Conservation (phyloP, 108 stramenopile species). For the Epithemia pelagica region DNA sequence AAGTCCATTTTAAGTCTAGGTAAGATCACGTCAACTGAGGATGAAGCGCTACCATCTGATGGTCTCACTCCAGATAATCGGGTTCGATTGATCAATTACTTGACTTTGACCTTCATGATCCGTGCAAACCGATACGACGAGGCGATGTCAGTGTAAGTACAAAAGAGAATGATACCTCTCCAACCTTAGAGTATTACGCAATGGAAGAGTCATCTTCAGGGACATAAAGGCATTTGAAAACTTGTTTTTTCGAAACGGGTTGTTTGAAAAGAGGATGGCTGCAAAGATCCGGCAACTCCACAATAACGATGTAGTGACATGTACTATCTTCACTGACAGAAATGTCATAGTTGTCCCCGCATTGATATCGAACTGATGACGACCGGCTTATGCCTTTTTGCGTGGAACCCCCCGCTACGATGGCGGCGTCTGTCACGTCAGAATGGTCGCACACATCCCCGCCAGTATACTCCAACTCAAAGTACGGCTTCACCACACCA, state of each 20-base stretch:
- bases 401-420: constrained; percentile 63
- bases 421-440: constrained; percentile 72
- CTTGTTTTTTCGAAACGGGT: constrained; percentile 56
- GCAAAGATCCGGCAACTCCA: constrained; percentile 72
- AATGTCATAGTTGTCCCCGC: constrained; percentile 48
- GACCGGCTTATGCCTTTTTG: constrained; percentile 53
- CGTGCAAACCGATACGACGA: too few relatives aligned
- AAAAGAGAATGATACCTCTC: too few relatives aligned
- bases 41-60: too few relatives aligned
- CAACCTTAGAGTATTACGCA: too few relatives aligned
- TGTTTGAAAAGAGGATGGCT: constrained; percentile 69
- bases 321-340: constrained; percentile 79
- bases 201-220: too few relatives aligned
- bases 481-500: constrained; percentile 64
- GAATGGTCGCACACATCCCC: constrained; percentile 69
- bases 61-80: too few relatives aligned
- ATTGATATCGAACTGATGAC: constrained; percentile 67
- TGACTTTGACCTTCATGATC: too few relatives aligned
- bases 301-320: constrained; percentile 78
- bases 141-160: too few relatives aligned
- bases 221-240: constrained; percentile 74
- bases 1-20: too few relatives aligned
- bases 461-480: constrained; percentile 55
- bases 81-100: too few relatives aligned
- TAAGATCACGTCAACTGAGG: too few relatives aligned